Conservation (phyloP, 306 rosid species). For the Adenanthera pavonina region DNA sequence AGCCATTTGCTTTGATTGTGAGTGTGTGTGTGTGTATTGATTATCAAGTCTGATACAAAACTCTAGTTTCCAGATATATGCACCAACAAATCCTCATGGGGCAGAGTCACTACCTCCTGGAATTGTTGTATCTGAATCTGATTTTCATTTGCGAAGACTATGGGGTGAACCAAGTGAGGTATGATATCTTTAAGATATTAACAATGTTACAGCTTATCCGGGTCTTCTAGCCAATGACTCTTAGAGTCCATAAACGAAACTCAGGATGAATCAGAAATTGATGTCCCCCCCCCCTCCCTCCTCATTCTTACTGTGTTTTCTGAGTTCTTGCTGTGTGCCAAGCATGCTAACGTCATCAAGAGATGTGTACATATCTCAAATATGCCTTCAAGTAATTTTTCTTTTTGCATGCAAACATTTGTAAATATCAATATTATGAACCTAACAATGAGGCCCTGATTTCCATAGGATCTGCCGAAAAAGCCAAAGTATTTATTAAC, state of each 20-base stretch:
- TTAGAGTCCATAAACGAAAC: constrained; percentile 11
- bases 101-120: constrained; percentile 92
- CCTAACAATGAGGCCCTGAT: constrained; percentile 43
- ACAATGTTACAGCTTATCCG: constrained; percentile 20
- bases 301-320: constrained; percentile 11
- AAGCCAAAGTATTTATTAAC: constrained; percentile 90
- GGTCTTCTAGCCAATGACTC: constrained; percentile 22
- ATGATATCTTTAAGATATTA: constrained; percentile 42
- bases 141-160: constrained; percentile 79
- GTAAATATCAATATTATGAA: constrained; percentile 15
- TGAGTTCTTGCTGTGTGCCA: constrained; percentile 3
- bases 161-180: constrained; percentile 99
- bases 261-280: constrained; percentile 15
- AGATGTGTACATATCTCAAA: constrained; percentile 27
- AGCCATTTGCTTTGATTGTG: background rate
- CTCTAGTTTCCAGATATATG: constrained; percentile 60
- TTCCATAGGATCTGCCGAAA: constrained; percentile 82
- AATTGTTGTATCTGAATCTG: constrained; percentile 84
- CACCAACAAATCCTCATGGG: constrained; percentile 89
- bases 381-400: constrained; percentile 27
- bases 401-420: constrained; percentile 36
- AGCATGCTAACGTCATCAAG: constrained; percentile 25
- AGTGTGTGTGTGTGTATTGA: too few relatives aligned
- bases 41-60: background rate
- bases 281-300: background rate